Conservation (phyloP, 805 yeast genomes). For the Soucietia sequanensis region DNA sequence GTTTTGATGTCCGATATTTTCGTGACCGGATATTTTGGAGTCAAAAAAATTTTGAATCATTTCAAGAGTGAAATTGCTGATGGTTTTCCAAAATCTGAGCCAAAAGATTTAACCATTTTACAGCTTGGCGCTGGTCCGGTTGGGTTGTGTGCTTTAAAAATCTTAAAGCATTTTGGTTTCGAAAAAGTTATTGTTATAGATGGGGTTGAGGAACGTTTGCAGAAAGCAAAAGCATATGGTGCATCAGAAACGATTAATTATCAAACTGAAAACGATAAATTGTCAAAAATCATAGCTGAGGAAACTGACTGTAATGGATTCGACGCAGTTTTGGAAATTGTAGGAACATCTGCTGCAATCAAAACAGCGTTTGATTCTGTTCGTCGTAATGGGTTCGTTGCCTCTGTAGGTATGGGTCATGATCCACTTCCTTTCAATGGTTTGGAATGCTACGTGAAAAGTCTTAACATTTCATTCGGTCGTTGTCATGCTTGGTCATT, state of each 20-base stretch:
- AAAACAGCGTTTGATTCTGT: constrained; percentile 51
- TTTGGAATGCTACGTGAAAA: constrained; percentile 56
- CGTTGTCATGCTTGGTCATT: constrained; percentile 61
- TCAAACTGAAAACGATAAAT: constrained; percentile 28
- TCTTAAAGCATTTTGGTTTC: constrained; percentile 46
- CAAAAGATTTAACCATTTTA: constrained; percentile 36
- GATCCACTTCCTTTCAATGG: constrained; percentile 56
- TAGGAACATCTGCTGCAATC: constrained; percentile 54
- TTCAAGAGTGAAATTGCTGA: constrained; percentile 31
- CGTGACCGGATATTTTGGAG: constrained; percentile 63
- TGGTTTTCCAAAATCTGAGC: constrained; percentile 7
- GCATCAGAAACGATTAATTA: constrained; percentile 49
- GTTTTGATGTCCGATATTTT: constrained; percentile 64
- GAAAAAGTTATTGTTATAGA: constrained; percentile 47
- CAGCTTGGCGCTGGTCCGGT: constrained; percentile 65
- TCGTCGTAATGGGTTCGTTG: constrained; percentile 56
- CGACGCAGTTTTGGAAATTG: constrained; percentile 61
- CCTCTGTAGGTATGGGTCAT: constrained; percentile 61
- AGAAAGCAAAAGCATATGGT: constrained; percentile 46
- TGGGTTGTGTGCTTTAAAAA: constrained; percentile 51
- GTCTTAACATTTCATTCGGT: constrained; percentile 58
- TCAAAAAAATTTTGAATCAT: constrained; percentile 46
- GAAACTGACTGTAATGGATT: constrained; percentile 51
- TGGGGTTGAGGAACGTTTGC: constrained; percentile 45
- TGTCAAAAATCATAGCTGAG: constrained; percentile 25